These are phyloP conservation scores for Talinum fruticosum DNA, from an alignment of 148 eudicot species.

Conservation along the genomic window DNA sequence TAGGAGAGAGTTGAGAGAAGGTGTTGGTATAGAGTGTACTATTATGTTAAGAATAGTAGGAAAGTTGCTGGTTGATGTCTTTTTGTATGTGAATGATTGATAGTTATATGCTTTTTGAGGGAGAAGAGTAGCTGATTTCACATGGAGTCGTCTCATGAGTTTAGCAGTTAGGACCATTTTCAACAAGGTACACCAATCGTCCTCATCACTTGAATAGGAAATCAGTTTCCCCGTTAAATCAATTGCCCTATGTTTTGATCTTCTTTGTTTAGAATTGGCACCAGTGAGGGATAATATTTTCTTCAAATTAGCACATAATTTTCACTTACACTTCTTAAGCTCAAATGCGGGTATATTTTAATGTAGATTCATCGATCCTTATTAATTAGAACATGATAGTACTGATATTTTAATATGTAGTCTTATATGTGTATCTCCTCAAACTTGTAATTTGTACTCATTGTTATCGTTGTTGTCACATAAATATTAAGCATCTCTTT, in stretches of 20 bases:
- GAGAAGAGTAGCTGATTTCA: conserved; percentile 26
- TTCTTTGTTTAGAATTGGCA: too few species aligned
- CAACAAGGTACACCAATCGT: conserved; percentile 35
- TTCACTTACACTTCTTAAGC: too few species aligned
- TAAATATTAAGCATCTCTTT: too few species aligned
- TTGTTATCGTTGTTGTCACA: too few species aligned
- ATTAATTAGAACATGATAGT: too few species aligned
- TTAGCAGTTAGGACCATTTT: conserved; percentile 48
- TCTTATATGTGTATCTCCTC: too few species aligned
- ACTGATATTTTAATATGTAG: too few species aligned
- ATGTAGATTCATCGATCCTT: too few species aligned
- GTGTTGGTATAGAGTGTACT: neutral
- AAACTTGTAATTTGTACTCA: too few species aligned
- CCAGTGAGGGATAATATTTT: too few species aligned
- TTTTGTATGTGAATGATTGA: conserved; percentile 24
- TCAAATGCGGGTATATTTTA: too few species aligned
- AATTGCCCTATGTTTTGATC: neutral
- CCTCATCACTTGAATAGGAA: conserved; percentile 46
- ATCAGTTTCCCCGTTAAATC: neutral
- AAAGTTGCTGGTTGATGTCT: neutral
- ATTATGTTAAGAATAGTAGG: neutral
- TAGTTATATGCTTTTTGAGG: conserved; percentile 19
- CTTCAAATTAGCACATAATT: too few species aligned
- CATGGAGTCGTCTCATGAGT: conserved; percentile 47
- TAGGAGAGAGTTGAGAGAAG: neutral